phyloP scores from a whole-genome alignment of 148 eudicot species.

The Drosera capensis region DNA sequence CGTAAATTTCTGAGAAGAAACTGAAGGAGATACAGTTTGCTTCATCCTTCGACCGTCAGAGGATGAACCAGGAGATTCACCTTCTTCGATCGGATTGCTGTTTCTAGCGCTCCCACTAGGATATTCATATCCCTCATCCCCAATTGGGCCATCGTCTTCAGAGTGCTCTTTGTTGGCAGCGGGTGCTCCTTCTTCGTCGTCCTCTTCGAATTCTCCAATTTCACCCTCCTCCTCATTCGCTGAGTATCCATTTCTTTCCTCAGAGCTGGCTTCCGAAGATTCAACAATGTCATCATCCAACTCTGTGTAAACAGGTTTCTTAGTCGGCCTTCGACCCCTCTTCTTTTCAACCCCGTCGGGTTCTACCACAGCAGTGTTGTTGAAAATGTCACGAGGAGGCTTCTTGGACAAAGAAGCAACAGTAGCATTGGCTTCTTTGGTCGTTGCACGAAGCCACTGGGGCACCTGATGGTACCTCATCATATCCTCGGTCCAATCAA shows the following conservation, averaged over 20 bases:
- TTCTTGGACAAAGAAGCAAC: slow-evolving; percentile 68
- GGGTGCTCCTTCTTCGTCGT: slow-evolving; percentile 41
- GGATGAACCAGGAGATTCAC: slow-evolving; percentile 78
- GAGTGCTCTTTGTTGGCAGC: slow-evolving; percentile 28
- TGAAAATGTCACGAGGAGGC: slow-evolving; percentile 41
- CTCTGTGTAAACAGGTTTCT: slow-evolving; percentile 76
- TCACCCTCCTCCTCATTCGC: slow-evolving; percentile 67
- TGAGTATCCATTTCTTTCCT: slow-evolving; percentile 50
- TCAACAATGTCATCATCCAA: slow-evolving; percentile 76
- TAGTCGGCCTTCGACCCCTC: slow-evolving; percentile 60
- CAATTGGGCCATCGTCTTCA: slow-evolving; percentile 44
- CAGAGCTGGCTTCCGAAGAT: slow-evolving; percentile 74
- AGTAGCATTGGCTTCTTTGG: slow-evolving; percentile 62
- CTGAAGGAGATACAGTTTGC: slow-evolving; percentile 43
- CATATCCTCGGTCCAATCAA: slow-evolving; percentile 89
- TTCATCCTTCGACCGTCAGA: slow-evolving; percentile 47
- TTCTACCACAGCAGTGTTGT: slow-evolving; percentile 21
- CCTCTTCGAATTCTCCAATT: slow-evolving; percentile 64
- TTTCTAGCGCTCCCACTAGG: slow-evolving; percentile 24
- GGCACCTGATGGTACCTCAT: slow-evolving; percentile 83
- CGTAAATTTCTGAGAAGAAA: slow-evolving; percentile 82
- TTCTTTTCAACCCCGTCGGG: slow-evolving; percentile 41
- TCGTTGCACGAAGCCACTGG: slow-evolving; percentile 78
- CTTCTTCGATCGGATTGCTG: slow-evolving; percentile 36
- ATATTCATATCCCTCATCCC: slow-evolving; percentile 40